Evolutionary conservation across 305 asterid species (phyloP), one percentile per base, ranked within the genome.

Genomic region (Fraxinus greggii): DNA sequence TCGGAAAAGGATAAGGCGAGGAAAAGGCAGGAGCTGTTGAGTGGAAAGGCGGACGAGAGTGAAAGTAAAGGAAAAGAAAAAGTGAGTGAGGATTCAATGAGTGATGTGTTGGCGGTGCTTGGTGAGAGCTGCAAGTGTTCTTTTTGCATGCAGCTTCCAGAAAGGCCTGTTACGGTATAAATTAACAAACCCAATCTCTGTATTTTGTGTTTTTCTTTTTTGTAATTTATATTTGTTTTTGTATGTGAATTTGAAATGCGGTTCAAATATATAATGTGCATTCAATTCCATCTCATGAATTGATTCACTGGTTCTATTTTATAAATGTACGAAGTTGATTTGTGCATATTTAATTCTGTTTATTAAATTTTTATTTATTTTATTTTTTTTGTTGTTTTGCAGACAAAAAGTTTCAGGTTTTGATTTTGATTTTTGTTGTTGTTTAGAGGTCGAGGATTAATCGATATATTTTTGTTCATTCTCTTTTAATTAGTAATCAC

Each of bases 121-220:
- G 92, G 91, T 5, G 92, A 91, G 86, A 89, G 86, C 78, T 89
- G 93, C 56, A 90, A 90, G 76, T 94, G 98, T 86, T 88, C 90
- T 40, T 91, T 88, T 45, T 94, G 98, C 77, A 87, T 90, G 91
- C 91, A 91, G 87, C 89, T 94, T 17, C 97, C 93, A 0, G 96
- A 93, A 59, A 89, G 96, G 86, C 97, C 97, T 4, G 97, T 94
- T 31, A 90, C 98, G 92, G 98, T 93, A 91, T 79, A 59, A 13
- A 13, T 31, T 24, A 21, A 61, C 15, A 0, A 24, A 45, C 38
- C 59, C 35, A 24, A 54, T 77, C n/a, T 67, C 3, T 7, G 3
- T 9, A 0, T n/a, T 76, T 24, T 21, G 19, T 10, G 28, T 72
- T 72, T 5, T 15, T 63, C 3, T 2, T 45, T 45, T 33, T 23